Percentiles rank a stretch among this genome's conserved stretches.
Evolutionary conservation across 768 basidiomycete genomes (phyloP).

Genomic region (Pleurotus citrinopileatus): DNA sequence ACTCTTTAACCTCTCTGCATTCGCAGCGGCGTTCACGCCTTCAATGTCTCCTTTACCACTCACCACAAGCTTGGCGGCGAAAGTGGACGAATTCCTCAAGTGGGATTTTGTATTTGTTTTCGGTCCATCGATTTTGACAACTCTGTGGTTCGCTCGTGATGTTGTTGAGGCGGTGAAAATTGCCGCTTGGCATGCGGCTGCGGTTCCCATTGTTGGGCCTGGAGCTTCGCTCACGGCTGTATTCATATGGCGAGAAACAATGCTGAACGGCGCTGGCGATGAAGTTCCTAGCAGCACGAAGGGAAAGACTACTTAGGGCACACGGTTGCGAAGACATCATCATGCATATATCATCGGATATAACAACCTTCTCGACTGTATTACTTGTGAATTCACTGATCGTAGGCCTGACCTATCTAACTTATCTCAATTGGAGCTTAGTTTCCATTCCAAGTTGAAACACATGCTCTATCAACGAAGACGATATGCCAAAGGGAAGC

Average conservation of each 20-base stretch:
- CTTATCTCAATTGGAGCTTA: too few relatives aligned
- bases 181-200: slow-evolving; percentile 40
- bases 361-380: too few relatives aligned
- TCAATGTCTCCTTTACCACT: slow-evolving; percentile 23
- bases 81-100: slow-evolving; percentile 40
- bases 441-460: too few relatives aligned
- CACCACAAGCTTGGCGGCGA: slow-evolving; percentile 22
- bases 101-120: slow-evolving; percentile 47
- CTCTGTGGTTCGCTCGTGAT: slow-evolving; percentile 46
- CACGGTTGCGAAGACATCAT: background rate
- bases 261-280: slow-evolving; percentile 1
- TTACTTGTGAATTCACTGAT: too few relatives aligned
- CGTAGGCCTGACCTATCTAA: too few relatives aligned
- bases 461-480: too few relatives aligned
- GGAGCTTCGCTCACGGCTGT: slow-evolving; percentile 49
- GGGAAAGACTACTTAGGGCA: background rate
- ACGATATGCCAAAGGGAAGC: too few relatives aligned
- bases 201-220: slow-evolving; percentile 42
- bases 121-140: slow-evolving; percentile 36
- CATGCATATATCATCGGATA: too few relatives aligned
- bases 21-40: slow-evolving; percentile 31
- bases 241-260: slow-evolving; percentile 46
- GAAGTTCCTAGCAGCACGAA: background rate
- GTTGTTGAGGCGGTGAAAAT: slow-evolving; percentile 28
- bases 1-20: slow-evolving; percentile 23